A percentile compares a stretch with the other conserved stretches of the same genome.
phyloP scores from a whole-genome alignment of 495 filamentous ascomycete species.

The Penicillium goetzii region DNA sequence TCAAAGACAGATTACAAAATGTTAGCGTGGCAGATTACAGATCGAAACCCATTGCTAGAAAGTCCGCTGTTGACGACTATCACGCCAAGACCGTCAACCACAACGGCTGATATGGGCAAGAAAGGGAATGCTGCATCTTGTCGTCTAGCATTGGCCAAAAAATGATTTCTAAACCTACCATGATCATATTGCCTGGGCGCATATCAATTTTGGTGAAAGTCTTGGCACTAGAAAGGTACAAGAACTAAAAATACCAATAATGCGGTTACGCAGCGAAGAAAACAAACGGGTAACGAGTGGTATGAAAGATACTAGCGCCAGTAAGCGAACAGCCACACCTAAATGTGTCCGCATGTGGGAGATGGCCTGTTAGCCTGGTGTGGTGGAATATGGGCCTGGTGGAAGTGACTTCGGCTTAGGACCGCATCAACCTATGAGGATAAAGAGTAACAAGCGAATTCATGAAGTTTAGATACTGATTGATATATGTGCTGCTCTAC shows the following conservation, averaged over 20 bases:
- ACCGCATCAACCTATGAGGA: slow-evolving; percentile 6
- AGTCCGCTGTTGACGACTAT: slow-evolving; percentile 17
- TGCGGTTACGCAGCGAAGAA: slow-evolving; percentile 12
- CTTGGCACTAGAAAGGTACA: slow-evolving; percentile 25
- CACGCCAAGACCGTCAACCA: slow-evolving; percentile 20
- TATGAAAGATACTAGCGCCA: slow-evolving; percentile 25
- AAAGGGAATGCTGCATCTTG: slow-evolving; percentile 18
- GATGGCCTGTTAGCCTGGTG: background rate
- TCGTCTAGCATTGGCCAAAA: slow-evolving; percentile 2
- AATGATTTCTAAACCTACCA: slow-evolving; percentile 20
- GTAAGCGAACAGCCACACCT: slow-evolving; percentile 16
- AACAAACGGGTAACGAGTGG: slow-evolving; percentile 20
- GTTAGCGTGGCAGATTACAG: slow-evolving; percentile 16
- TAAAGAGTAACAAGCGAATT: background rate
- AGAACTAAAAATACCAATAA: slow-evolving; percentile 17
- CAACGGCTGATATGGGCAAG: slow-evolving; percentile 17
- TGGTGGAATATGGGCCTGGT: slow-evolving; percentile 3
- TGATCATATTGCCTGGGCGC: slow-evolving; percentile 27
- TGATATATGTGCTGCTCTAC: slow-evolving; percentile 7
- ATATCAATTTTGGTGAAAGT: slow-evolving; percentile 31
- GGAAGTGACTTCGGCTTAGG: background rate
- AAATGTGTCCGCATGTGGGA: background rate
- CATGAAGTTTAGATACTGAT: background rate
- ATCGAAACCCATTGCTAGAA: slow-evolving; percentile 10
- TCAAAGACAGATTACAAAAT: slow-evolving; percentile 21